Base-by-base conservation (phyloP, 345 rosid species). In the Turnera subulata region DNA sequence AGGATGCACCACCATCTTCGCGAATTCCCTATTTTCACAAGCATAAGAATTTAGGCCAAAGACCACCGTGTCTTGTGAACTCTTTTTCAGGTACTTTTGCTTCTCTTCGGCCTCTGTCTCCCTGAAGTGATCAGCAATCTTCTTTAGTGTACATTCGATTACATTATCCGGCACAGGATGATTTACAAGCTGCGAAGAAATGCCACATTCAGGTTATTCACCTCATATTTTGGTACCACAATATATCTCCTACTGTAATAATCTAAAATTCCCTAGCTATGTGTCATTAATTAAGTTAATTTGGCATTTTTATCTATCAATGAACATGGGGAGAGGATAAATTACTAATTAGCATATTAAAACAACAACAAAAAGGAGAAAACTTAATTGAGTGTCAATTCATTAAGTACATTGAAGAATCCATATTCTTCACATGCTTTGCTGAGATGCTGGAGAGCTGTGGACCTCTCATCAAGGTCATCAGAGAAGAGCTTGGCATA, bases 351-450 rank as follows among this genome's bases (percentile, higher is more conserved):
- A 16, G 19, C 6, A 6, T 6, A 11, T 8, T 6, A 1, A 6
- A n/a, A 42, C 9, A 0, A 21, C 14, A 61, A 16, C 11, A 19
- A 32, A 42, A 19, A 7, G 8, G 14, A 5, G 11, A 21, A 20
- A 17, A 7, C 21, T 11, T 6, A n/a, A n/a, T n/a, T n/a, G 39
- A 38, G 2, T 18, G 9, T 23, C 10, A 54, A 26, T 61, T n/a
- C n/a, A n/a, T n/a, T n/a, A n/a, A n/a, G n/a, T n/a, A 74, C 78
- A n/a, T 64, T 49, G 66, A 73, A 73, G 37, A 73, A 73, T 1
- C 77, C 74, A 19, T 44, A 74, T 2, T 65, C 71, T 0, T 53
- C 61, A 25, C 74, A 74, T 1, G 71, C 74, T 11, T 48, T 35
- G 39, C 52, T 50, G 13, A 74, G 62, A 50, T 48, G 32, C 12